Evolutionary conservation across 179 eudicot genomes (phyloP).

Genomic region (Nepenthes alata): DNA sequence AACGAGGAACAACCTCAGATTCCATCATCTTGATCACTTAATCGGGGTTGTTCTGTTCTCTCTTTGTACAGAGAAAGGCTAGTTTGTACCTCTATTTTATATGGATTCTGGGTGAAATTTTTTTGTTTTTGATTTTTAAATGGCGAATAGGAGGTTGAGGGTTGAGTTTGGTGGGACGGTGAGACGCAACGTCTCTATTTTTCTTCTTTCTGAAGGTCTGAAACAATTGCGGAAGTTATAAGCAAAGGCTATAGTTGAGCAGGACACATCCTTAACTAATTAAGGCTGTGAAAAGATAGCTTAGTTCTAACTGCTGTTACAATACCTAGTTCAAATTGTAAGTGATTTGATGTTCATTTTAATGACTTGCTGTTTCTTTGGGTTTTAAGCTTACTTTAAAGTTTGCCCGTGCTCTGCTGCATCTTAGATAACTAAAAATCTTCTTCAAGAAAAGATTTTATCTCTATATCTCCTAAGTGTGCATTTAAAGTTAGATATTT

Average conservation of each 20-base stretch:
- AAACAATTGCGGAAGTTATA: constrained; percentile 65
- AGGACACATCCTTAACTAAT: constrained; percentile 51
- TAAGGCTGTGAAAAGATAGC: constrained; percentile 5
- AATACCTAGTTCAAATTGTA: too few species aligned
- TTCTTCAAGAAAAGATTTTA: too few species aligned
- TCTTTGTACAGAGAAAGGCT: neutral
- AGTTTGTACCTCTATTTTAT: constrained; percentile 5
- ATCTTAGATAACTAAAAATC: too few species aligned
- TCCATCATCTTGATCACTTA: constrained; percentile 49
- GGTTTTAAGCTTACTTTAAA: too few species aligned
- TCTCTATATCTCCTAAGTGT: too few species aligned
- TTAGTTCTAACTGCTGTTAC: too few species aligned
- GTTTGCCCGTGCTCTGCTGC: too few species aligned
- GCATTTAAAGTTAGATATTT: too few species aligned
- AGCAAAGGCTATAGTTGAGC: constrained; percentile 51
- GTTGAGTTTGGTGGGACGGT: constrained; percentile 27
- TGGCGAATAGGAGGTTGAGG: constrained; percentile 3
- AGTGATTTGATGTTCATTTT: too few species aligned
- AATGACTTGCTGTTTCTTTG: too few species aligned
- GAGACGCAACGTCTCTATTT: constrained; percentile 45
- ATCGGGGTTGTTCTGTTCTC: neutral
- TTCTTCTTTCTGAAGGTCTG: constrained; percentile 12
- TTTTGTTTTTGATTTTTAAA: constrained; percentile 13
- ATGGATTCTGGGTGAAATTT: constrained; percentile 1
- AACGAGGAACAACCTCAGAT: constrained; percentile 44